Base-by-base conservation (phyloP, 306 rosid genomes). In the Parietaria judaica region DNA sequence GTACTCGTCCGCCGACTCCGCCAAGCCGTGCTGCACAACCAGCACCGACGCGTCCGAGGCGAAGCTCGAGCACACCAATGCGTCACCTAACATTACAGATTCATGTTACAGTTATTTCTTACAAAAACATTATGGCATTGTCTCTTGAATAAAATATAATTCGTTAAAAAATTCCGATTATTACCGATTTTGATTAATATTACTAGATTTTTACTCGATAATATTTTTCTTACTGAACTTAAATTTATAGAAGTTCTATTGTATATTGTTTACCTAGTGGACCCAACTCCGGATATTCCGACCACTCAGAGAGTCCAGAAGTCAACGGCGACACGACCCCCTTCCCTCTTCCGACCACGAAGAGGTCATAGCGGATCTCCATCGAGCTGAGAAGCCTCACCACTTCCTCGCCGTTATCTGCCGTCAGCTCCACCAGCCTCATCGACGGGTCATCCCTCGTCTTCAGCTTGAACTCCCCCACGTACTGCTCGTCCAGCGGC, bases 261-360 rank as follows among this genome's bases (percentile, higher is more conserved):
- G 6, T 5, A 41, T 41, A 41, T 41, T 41, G 45, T 41, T 41
- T 41, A 34, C 81, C 81, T 0, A 79, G 53, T 10, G 67, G 65
- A 6, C 84, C 84, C 10, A 80, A 23, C 35, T 79, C 84, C 6
- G 80, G 76, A 3, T 36, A 53, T 51, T 76, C 78, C 6, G 71
- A 66, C 71, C 73, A 75, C 14, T 79, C 81, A n/a, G 58, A 66
- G 8, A 72, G 16, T 6, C 75, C 74, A 0, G 76, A 53, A 6
- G 68, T 70, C 0, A 54, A 54, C 8, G 69, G 58, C 1, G 76
- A 63, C 57, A 11, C 16, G 16, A 31, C 67, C 16, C 81, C 78
- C 58, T 44, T 50, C 9, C 79, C 58, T 46, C 66, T 65, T 53
- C 84, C 81, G 3, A 75, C 71, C 8, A 79, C 48, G 60, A 61